phyloP scores from a whole-genome alignment of 2,329 filamentous ascomycete species.

The Thielaviopsis punctulata region DNA sequence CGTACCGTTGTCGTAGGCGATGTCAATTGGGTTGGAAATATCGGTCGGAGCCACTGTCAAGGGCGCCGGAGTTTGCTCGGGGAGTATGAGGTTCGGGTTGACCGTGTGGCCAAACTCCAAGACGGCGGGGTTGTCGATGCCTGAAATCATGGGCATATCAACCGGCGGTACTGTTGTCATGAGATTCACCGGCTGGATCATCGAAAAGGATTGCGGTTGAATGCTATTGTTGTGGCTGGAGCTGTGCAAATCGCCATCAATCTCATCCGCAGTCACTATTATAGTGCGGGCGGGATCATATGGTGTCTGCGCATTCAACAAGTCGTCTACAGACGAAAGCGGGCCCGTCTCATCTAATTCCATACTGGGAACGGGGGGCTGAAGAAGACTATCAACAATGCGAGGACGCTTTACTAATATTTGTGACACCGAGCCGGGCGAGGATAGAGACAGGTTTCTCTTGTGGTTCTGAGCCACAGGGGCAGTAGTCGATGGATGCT shows the following conservation, averaged over 20 bases:
- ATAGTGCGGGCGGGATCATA: conserved; percentile 10
- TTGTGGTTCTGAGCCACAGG: conserved; percentile 2
- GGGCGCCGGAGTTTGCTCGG: background rate
- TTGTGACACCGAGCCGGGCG: conserved; percentile 7
- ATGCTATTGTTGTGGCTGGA: background rate
- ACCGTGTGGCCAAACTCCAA: conserved; percentile 14
- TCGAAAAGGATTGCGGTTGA: background rate
- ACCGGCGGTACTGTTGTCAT: background rate
- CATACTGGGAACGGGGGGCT: background rate
- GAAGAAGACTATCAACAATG: background rate
- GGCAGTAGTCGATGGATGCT: background rate
- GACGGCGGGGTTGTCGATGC: conserved; percentile 18
- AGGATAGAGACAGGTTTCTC: conserved; percentile 8
- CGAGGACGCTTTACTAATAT: conserved; percentile 10
- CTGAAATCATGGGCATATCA: conserved; percentile 6
- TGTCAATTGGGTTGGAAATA: conserved; percentile 19
- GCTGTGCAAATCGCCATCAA: background rate
- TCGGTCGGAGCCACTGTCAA: conserved; percentile 23
- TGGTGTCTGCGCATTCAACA: conserved; percentile 8
- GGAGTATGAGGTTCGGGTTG: conserved; percentile 5
- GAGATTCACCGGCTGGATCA: background rate
- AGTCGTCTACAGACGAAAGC: conserved; percentile 9
- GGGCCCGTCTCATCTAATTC: conserved; percentile 7
- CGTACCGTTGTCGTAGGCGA: conserved; percentile 7
- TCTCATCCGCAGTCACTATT: conserved; percentile 8